Evolutionary conservation across 805 yeast species (phyloP), one percentile per base, ranked within the genome.

Genomic region (Kazachstania africana): DNA sequence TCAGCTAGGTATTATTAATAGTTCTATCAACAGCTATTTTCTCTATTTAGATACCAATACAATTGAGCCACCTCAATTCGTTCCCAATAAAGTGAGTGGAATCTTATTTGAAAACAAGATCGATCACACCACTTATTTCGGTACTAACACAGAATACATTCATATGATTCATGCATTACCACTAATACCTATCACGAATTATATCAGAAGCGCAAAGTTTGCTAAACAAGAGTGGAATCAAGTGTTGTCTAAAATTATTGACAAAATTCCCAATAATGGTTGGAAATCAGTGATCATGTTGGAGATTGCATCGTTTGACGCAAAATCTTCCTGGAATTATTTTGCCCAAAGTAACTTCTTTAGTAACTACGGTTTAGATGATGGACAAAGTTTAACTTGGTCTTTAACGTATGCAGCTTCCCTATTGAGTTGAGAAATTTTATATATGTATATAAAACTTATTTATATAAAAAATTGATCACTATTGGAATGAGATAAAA

Each of bases 321-420:
- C 95, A 1, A 43, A 51, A 22, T 35, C 66, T 1, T 65, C 93
- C 0, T 83, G 74, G 48, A 41, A 57, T 2, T 84, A 71, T 56
- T 83, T 82, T 50, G 50, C 75, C 1, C 49, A 69, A 21, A 43
- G 60, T 5, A 60, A 58, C 34, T 85, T 82, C 66, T 49, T 62
- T 27, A 58, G 60, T n/a, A 45, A 53, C 3, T 68, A 66, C 40
- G 9, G 8, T 10, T 68, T 87, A 29, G 96, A 87, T 47, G 71
- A 72, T 35, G 96, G 96, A 2, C 88, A 84, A 66, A 75, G 88
- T 17, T 60, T 75, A 39, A 78, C 95, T 0, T 85, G 95, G 94
- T 76, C 87, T 9, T 61, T 85, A 39, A 75, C 94, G 0, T 81
- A 70, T 42, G 65, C 82, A 28, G 94, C 55, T 14, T 53, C 55